phyloP scores from a whole-genome alignment of 805 yeast genomes.

The Lachancea cidri region DNA sequence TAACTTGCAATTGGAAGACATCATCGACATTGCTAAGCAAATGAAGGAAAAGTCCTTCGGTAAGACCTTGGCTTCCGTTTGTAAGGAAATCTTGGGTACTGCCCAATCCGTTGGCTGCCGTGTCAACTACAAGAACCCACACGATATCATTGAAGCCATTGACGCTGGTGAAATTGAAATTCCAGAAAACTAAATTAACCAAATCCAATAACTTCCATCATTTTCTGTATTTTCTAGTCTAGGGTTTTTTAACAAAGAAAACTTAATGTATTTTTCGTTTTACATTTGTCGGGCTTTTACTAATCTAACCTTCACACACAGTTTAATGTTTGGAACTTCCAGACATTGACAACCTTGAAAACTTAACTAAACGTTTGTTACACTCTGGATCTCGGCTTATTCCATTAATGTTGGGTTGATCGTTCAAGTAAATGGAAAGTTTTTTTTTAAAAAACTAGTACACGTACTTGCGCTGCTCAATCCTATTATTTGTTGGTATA shows the following conservation, averaged over 20 bases:
- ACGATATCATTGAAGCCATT: slow-evolving; percentile 97
- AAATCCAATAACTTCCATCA: slow-evolving; percentile 20
- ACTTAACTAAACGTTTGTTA: slow-evolving; percentile 62
- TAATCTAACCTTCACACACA: slow-evolving; percentile 9
- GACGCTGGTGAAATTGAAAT: slow-evolving; percentile 95
- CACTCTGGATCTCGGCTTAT: slow-evolving; percentile 80
- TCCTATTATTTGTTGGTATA: no score
- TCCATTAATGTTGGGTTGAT: background rate
- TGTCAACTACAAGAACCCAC: slow-evolving; percentile 99
- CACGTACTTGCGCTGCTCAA: no score
- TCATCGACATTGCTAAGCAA: slow-evolving; percentile 93
- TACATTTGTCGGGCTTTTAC: slow-evolving; percentile 6
- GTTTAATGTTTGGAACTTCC: slow-evolving; percentile 4
- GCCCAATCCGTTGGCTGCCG: slow-evolving; percentile 99
- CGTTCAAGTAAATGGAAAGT: background rate
- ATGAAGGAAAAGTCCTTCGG: slow-evolving; percentile 98
- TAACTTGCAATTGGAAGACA: slow-evolving; percentile 95
- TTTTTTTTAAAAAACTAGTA: background rate
- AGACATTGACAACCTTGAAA: no score
- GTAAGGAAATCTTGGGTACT: slow-evolving; percentile 99
- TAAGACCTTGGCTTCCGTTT: slow-evolving; percentile 92
- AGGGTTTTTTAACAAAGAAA: slow-evolving; percentile 25
- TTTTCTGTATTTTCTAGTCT: slow-evolving; percentile 29
- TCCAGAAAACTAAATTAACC: slow-evolving; percentile 32
- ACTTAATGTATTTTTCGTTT: slow-evolving; percentile 21